phyloP scores from a whole-genome alignment of 257 asterid species.

The Henckelia pumila region DNA sequence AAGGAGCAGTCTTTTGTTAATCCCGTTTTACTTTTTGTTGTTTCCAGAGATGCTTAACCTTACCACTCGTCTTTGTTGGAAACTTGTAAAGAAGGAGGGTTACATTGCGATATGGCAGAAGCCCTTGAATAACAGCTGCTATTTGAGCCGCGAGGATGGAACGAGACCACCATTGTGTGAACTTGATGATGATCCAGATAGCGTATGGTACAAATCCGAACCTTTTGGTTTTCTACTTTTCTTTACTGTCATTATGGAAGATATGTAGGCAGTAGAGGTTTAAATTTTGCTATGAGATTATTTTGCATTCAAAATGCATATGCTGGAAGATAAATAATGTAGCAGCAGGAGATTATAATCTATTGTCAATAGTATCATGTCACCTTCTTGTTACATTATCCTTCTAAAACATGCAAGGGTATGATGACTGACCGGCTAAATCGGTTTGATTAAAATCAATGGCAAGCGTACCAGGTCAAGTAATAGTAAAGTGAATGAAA shows the following conservation, averaged over 20 bases:
- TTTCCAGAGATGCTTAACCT: constrained; percentile 52
- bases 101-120: constrained; percentile 59
- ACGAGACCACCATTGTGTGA: constrained; percentile 44
- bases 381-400: background rate
- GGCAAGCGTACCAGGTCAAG: too few species aligned
- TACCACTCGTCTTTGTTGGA: constrained; percentile 51
- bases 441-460: too few species aligned
- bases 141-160: constrained; percentile 39
- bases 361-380: background rate
- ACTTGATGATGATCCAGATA: constrained; percentile 44
- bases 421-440: too few species aligned
- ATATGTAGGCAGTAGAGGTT: background rate
- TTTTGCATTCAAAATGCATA: background rate
- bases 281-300: too few species aligned
- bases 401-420: too few species aligned
- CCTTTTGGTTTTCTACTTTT: background rate
- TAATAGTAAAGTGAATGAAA: too few species aligned
- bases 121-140: constrained; percentile 54
- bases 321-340: background rate
- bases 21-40: background rate
- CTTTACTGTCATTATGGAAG: background rate
- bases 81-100: constrained; percentile 45
- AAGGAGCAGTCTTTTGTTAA: background rate
- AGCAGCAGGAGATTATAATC: background rate
- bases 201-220: constrained; percentile 45